Evolutionary conservation across 805 yeast genomes (phyloP).

Genomic region (Candida maesae): DNA sequence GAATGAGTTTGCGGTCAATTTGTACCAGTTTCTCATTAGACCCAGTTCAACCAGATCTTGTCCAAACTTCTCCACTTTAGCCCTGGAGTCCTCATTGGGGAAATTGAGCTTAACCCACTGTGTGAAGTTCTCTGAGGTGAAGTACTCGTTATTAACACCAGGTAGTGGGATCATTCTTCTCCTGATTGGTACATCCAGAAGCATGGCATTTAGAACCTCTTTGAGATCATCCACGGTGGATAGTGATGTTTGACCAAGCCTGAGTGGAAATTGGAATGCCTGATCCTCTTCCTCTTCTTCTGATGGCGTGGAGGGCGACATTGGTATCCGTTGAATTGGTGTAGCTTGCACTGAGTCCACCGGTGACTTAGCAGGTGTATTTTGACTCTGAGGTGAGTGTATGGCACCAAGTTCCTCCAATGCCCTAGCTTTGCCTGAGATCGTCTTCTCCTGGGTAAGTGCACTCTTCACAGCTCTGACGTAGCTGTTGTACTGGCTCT

Average conservation of each 20-base stretch:
- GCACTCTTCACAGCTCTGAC: slow-evolving; percentile 9
- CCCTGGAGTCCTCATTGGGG: slow-evolving; percentile 27
- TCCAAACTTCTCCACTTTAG: slow-evolving; percentile 32
- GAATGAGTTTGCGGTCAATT: slow-evolving; percentile 13
- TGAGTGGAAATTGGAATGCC: slow-evolving; percentile 23
- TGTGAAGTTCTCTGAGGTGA: slow-evolving; percentile 26
- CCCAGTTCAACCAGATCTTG: slow-evolving; percentile 27
- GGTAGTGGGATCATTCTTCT: slow-evolving; percentile 29
- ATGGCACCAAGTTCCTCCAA: slow-evolving; percentile 16
- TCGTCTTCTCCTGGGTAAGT: slow-evolving; percentile 11
- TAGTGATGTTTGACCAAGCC: slow-evolving; percentile 18
- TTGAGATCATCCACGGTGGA: slow-evolving; percentile 15
- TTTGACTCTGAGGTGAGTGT: background rate
- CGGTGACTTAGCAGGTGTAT: too few relatives aligned
- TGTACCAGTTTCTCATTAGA: slow-evolving; percentile 28
- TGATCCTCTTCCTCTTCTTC: slow-evolving; percentile 21
- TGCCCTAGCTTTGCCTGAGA: slow-evolving; percentile 11
- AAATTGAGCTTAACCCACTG: slow-evolving; percentile 23
- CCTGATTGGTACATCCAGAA: slow-evolving; percentile 19
- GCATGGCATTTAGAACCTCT: slow-evolving; percentile 10
- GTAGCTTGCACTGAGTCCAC: too few relatives aligned
- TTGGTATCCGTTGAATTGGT: too few relatives aligned
- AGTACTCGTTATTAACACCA: slow-evolving; percentile 29
- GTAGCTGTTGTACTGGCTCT: slow-evolving; percentile 12
- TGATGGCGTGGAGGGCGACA: too few relatives aligned